Conservation (phyloP, 225 moss, liverwort and hornwort species). For the Polytrichum commune region DNA sequence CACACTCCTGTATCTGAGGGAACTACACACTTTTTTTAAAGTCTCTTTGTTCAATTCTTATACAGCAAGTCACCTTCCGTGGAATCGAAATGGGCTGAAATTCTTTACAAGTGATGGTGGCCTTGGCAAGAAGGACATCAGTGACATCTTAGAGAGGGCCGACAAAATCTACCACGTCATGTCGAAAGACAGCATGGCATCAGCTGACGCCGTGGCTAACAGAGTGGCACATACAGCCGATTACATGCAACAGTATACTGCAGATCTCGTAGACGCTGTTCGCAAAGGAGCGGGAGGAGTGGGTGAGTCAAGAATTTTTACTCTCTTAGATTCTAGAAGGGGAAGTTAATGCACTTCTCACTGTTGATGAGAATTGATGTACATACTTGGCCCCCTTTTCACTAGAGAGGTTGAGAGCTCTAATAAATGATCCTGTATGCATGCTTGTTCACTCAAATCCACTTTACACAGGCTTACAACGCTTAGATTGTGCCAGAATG, state of each 20-base stretch:
- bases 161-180: constrained; percentile 69
- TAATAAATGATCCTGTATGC: too few species aligned
- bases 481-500: too few species aligned
- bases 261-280: constrained; percentile 90
- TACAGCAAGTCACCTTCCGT: constrained; percentile 96
- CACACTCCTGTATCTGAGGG: too few species aligned
- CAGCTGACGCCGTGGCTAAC: constrained; percentile 32
- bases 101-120: constrained; percentile 90
- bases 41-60: background rate
- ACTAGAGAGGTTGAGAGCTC: too few species aligned
- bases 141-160: constrained; percentile 74
- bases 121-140: constrained; percentile 81
- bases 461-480: too few species aligned
- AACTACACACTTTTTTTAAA: too few species aligned
- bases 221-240: constrained; percentile 58
- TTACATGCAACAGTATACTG: constrained; percentile 89
- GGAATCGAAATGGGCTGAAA: constrained; percentile 92
- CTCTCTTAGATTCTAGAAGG: too few species aligned
- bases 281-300: constrained; percentile 78
- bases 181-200: constrained; percentile 36
- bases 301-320: constrained; percentile 44
- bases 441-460: too few species aligned
- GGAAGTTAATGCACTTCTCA: too few species aligned
- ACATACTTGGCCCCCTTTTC: too few species aligned
- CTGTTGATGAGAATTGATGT: too few species aligned